These are phyloP conservation scores for Mycena indigotica DNA, from an alignment of 768 basidiomycete species.

Conservation along the genomic window DNA sequence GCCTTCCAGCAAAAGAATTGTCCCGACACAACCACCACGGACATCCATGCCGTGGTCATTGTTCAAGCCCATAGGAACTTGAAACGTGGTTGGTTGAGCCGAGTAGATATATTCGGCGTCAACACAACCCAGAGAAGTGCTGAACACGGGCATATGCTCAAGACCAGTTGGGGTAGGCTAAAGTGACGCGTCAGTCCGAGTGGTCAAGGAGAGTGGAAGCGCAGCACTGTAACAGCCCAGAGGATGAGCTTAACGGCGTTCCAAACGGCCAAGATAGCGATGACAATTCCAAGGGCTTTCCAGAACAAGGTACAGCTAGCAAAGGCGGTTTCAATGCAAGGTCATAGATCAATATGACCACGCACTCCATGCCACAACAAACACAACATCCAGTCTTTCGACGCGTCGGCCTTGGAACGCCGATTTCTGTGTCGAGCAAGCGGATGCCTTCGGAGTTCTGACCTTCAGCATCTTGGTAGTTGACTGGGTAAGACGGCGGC, in stretches of 20 bases:
- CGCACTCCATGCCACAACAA: slow-evolving; percentile 55
- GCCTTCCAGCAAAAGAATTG: slow-evolving; percentile 50
- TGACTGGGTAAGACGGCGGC: slow-evolving; percentile 23
- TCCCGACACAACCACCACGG: slow-evolving; percentile 51
- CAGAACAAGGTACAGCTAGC: slow-evolving; percentile 56
- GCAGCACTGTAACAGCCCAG: slow-evolving; percentile 52
- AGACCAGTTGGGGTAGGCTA: slow-evolving; percentile 54
- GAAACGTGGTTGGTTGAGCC: slow-evolving; percentile 37
- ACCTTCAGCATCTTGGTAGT: slow-evolving; percentile 17
- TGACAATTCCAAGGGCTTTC: slow-evolving; percentile 57
- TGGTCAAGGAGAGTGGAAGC: neutral
- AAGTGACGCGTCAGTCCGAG: neutral
- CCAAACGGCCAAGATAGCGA: slow-evolving; percentile 42
- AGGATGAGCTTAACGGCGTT: slow-evolving; percentile 44
- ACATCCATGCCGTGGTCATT: slow-evolving; percentile 51
- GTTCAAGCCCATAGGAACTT: slow-evolving; percentile 39
- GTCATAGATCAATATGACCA: slow-evolving; percentile 13
- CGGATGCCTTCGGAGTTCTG: slow-evolving; percentile 35
- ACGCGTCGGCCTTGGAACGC: slow-evolving; percentile 33
- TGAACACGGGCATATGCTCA: slow-evolving; percentile 58
- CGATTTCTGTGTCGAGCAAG: slow-evolving; percentile 36
- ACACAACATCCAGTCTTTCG: slow-evolving; percentile 45
- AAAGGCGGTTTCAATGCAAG: neutral
- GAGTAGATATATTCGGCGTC: slow-evolving; percentile 49
- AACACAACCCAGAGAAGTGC: slow-evolving; percentile 53